Base-by-base conservation (phyloP, 129 eudicot species). In the Mikania micrantha region DNA sequence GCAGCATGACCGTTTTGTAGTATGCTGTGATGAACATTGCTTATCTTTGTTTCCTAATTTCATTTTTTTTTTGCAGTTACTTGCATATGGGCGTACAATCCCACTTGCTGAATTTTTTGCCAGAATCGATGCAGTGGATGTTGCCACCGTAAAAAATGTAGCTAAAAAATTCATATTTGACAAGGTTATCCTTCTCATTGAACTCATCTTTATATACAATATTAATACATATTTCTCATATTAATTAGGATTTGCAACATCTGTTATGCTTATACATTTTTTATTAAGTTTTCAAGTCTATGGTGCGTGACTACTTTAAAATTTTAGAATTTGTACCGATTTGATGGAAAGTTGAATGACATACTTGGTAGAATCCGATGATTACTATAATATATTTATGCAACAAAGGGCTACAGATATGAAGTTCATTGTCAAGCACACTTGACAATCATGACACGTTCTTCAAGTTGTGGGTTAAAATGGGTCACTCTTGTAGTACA, bases 91-190 rank as follows among this genome's bases (percentile, higher is more conserved):
- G 44, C 77, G 97, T 67, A 91, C 96, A 76, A 87, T 87, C 34
- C 96, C 97, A 36, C 76, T 61, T 36, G 93, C 95, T 2, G 97
- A 91, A 70, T 75, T 83, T 52, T 88, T 91, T 74, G 94, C 94
- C 50, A 88, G 97, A 82, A 84, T 91, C 63, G 97, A 91, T 64
- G 87, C 80, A 8, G 94, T 91, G 11, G 82, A 91, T 87, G 84
- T 87, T 56, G 80, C 88, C 81, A 83, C 96, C 9, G 44, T 91
- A 71, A 88, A 88, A 80, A 96, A 94, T 60, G 97, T 88, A 17
- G 94, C 90, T 39, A 88, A 88, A 69, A 88, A 83, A 65, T 85
- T 85, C 71, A 81, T 88, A 50, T 80, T 74, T 74, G 96, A 91
- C 80, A 76, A 71, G 82, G 98, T 92, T 36, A 24, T 5, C 9